Evolutionary conservation across 208 protist species (phyloP), one percentile per base, ranked within the genome.

Genomic region (Crithidia bombi): DNA sequence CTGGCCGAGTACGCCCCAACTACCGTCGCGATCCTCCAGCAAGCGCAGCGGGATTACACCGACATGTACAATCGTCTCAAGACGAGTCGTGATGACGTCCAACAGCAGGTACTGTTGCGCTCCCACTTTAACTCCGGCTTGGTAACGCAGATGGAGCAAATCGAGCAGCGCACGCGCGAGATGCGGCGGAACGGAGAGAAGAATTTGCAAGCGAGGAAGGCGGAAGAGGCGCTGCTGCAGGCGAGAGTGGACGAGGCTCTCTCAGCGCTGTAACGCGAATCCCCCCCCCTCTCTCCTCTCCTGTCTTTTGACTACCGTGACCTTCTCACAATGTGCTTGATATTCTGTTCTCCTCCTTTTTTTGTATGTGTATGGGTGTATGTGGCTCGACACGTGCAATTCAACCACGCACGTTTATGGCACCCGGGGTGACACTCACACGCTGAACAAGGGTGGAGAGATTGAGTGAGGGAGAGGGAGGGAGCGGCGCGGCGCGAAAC

Each of bases 181-280:
- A 25, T 50, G 33, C 28, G 51, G 47, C 41, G 46, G 19, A 66
- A 64, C 1, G 69, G 68, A 0, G 64, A 51, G 39, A 54, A 50
- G 28, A 30, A 32, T 2, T 4, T 52, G 43, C 35, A 52, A 49
- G 38, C 25, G 19, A 66, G 61, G 35, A 61, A 77, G 5, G 41
- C 76, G 2, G 52, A 81, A 57, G 83, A 86, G 59, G 74, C 66
- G 30, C 35, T 56, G 35, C 65, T 89, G 30, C 78, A 83, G 36
- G 73, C 75, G 52, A 67, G 68, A 19, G 79, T 83, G 0, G 73
- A 86, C 1, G 59, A 73, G 35, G 67, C 79, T n/a, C 50, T 74
- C 11, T 33, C 59, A 15, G 35, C 68, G 2, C 17, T 52, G 19
- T 66, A 33, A 43, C 21, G 15, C 21, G 51, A 15, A 25, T 25